Percentiles rank a stretch among this genome's conserved stretches.
Evolutionary conservation across 208 protist genomes (phyloP).

Genomic region (Herpetomonas samuelpessoai): DNA sequence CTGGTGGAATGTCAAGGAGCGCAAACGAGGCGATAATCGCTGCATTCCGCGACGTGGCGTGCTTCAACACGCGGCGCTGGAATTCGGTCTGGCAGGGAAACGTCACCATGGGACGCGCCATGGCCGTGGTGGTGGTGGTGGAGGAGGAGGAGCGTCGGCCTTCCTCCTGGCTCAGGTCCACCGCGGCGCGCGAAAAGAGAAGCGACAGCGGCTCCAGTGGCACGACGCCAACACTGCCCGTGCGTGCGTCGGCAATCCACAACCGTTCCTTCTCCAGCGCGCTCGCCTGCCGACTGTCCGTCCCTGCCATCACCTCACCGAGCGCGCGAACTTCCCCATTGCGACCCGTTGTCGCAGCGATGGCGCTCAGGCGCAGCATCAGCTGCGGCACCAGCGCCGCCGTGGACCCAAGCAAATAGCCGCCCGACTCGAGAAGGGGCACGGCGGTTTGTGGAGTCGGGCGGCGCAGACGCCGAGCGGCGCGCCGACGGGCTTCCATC

Average conservation of each 20-base stretch:
- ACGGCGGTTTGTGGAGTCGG: constrained; percentile 8
- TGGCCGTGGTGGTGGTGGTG: not conserved
- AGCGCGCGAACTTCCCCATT: constrained; percentile 1
- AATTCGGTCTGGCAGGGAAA: not conserved
- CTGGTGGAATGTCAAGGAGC: constrained; percentile 26
- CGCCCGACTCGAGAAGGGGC: constrained; percentile 16
- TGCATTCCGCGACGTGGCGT: not conserved
- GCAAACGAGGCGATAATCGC: constrained; percentile 15
- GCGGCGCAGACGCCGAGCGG: not conserved
- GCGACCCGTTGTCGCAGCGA: constrained; percentile 8
- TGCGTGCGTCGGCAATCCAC: constrained; percentile 74
- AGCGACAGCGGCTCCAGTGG: constrained; percentile 15
- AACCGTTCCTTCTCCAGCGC: constrained; percentile 15
- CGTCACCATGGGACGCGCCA: not conserved
- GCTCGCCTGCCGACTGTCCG: constrained; percentile 6
- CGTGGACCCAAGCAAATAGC: constrained; percentile 61
- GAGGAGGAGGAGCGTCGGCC: too few species aligned
- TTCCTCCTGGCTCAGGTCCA: not conserved
- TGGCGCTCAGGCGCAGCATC: constrained; percentile 26
- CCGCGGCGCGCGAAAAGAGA: too few species aligned
- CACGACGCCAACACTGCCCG: constrained; percentile 48
- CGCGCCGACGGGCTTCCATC: not conserved
- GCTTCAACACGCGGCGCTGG: not conserved
- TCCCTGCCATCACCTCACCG: not conserved
- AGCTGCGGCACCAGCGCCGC: constrained; percentile 53